Evolutionary conservation across 371 early-diverging fungal genomes (phyloP), one percentile per base, ranked within the genome.

Genomic region (Choanephora cucurbitarum): DNA sequence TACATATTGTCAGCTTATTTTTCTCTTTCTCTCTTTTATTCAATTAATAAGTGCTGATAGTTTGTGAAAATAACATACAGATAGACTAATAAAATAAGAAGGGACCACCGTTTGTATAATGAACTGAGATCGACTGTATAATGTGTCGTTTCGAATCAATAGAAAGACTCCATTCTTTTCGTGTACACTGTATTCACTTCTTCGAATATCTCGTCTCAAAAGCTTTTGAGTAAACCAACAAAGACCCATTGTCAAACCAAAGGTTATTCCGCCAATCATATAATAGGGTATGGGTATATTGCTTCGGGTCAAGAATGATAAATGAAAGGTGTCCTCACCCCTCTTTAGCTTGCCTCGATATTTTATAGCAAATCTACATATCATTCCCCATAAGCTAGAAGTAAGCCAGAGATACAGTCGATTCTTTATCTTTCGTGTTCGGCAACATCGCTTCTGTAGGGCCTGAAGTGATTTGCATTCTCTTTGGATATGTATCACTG

Each of bases 401-500:
- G 48, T 9, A 9, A 33, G 9, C 3, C 43, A 13, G 21, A 45
- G 31, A 15, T 45, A 37, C 10, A 50, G 5, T 28, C 43, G 10
- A 22, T 52, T 31, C 17, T 22, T 44, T 23, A 23, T 13, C 6
- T 48, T 32, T 24, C 23, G n/a, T 15, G 47, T 21, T 19, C 19
- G 15, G 13, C 34, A 42, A 11, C 17, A 8, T 6, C 62, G 57
- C 18, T 39, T 55, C 33, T 69, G 73, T 15, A 67, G 64, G 10
- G 57, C 58, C 34, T 69, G 59, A 1, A 76, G 53, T 5, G 73
- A 62, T 40, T 55, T 46, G 43, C 77, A 76, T 21, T 64, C 64
- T 4, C 44, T 40, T 32, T 70, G 60, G 17, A 76, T 52, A 31
- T 76, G 77, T 31, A 76, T 67, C 6, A 73, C 52, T 7, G 77